A percentile compares a stretch with the other conserved stretches of the same genome.
phyloP scores from a whole-genome alignment of 2,329 filamentous ascomycete species.

The Clarireedia homoeocarpa region DNA sequence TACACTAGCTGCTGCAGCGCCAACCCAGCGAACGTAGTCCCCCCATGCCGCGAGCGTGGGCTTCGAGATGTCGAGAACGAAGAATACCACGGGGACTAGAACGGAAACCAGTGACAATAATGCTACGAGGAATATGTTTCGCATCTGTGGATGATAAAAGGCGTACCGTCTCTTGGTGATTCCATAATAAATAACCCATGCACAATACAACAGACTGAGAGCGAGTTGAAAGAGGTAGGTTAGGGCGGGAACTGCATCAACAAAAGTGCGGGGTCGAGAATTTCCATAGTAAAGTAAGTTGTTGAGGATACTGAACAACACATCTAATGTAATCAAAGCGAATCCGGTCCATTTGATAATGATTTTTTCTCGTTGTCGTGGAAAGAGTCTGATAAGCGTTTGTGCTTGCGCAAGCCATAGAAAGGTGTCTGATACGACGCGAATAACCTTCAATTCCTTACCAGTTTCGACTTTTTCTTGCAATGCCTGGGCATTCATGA shows the following conservation, averaged over 20 bases:
- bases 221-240: conserved; percentile 66
- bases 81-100: conserved; percentile 66
- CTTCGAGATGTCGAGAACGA: conserved; percentile 64
- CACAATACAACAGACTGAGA: conserved; percentile 62
- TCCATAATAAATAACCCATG: conserved; percentile 68
- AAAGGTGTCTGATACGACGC: conserved; percentile 91
- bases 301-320: conserved; percentile 85
- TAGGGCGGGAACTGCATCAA: conserved; percentile 78
- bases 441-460: conserved; percentile 79
- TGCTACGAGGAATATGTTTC: conserved; percentile 61
- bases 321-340: conserved; percentile 81
- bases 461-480: conserved; percentile 76
- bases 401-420: conserved; percentile 97
- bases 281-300: conserved; percentile 62
- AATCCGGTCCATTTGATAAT: conserved; percentile 99
- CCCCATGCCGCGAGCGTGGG: conserved; percentile 65
- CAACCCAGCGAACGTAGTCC: conserved; percentile 71
- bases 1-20: conserved; percentile 67
- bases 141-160: conserved; percentile 66
- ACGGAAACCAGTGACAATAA: conserved; percentile 57
- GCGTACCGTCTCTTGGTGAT: conserved; percentile 63
- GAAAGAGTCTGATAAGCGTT: conserved; percentile 90
- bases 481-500: conserved; percentile 69
- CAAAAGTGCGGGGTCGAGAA: conserved; percentile 65
- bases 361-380: conserved; percentile 92